Evolutionary conservation across 257 asterid species (phyloP).

Genomic region (Nicotiana undulata): DNA sequence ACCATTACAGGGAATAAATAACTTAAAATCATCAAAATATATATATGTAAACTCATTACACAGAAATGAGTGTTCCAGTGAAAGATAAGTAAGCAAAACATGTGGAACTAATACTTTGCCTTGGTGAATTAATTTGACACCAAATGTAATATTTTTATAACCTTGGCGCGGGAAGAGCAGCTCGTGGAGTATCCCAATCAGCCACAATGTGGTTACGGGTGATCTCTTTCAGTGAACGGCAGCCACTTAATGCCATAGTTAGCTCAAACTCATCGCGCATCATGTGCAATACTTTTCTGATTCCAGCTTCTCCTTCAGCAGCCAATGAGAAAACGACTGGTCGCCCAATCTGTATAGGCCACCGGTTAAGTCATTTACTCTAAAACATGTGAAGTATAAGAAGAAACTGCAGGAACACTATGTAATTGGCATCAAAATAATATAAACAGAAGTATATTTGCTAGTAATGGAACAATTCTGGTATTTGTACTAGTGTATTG

Average conservation of each 20-base stretch:
- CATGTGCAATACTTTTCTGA: conserved; percentile 13
- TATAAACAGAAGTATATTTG: neutral
- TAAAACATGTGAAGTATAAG: neutral
- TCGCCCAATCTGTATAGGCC: conserved; percentile 10
- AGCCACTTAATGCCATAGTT: conserved; percentile 17
- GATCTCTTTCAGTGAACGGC: conserved; percentile 14
- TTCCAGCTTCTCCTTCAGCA: conserved; percentile 17
- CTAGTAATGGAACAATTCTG: neutral
- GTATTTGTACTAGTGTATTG: no score
- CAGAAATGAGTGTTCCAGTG: neutral
- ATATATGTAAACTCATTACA: neutral
- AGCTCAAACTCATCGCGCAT: conserved; percentile 70
- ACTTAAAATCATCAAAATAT: neutral
- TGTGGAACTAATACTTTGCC: neutral
- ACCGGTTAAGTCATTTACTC: neutral
- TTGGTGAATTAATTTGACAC: neutral
- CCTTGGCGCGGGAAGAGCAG: conserved; percentile 7
- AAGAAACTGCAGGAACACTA: neutral
- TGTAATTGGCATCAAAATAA: neutral
- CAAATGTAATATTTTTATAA: neutral
- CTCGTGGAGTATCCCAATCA: conserved; percentile 16
- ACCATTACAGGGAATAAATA: neutral
- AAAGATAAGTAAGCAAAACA: neutral
- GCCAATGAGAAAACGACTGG: conserved; percentile 18
- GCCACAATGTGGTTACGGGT: conserved; percentile 10